These are phyloP conservation scores for Fraxinus baroniana DNA, from an alignment of 305 asterid species.

Conservation along the genomic window DNA sequence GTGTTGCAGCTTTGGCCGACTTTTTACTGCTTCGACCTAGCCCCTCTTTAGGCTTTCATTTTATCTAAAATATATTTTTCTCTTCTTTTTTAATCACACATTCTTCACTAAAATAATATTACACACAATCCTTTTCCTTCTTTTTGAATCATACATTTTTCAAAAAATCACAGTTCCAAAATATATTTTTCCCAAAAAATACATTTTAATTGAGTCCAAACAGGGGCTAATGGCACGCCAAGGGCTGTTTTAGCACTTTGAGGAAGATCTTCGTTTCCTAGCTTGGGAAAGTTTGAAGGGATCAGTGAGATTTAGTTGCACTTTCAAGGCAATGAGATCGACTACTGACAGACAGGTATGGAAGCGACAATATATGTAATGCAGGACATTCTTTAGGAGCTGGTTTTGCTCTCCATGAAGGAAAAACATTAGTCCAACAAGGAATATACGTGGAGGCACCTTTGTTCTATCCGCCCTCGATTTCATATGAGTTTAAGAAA, in stretches of 20 bases:
- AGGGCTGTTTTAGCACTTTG: slow-evolving; percentile 68
- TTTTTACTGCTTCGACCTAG: slow-evolving; percentile 62
- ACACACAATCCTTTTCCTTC: no score
- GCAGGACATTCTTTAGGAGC: slow-evolving; percentile 95
- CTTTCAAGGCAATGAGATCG: slow-evolving; percentile 49
- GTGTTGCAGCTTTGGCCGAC: slow-evolving; percentile 78
- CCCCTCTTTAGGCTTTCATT: no score
- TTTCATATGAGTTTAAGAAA: slow-evolving; percentile 69
- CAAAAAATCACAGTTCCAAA: no score
- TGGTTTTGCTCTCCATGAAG: slow-evolving; percentile 92
- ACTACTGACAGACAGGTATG: slow-evolving; percentile 50
- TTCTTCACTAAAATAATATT: no score
- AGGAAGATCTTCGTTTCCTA: slow-evolving; percentile 84
- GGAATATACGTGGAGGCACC: slow-evolving; percentile 82
- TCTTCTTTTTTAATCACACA: no score
- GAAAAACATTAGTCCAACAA: slow-evolving; percentile 81
- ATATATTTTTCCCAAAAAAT: no score
- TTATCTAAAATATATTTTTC: no score
- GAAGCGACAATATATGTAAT: slow-evolving; percentile 66
- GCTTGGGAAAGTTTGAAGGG: slow-evolving; percentile 92
- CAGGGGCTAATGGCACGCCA: slow-evolving; percentile 66
- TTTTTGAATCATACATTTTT: no score
- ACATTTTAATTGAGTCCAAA: no score
- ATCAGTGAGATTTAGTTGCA: slow-evolving; percentile 64
- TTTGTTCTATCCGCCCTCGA: slow-evolving; percentile 91